Percentiles rank a stretch among this genome's conserved stretches.
These are phyloP conservation scores for Basidiobolus meristosporus DNA, from an alignment of 371 early-diverging fungal species.

Conservation along the genomic window DNA sequence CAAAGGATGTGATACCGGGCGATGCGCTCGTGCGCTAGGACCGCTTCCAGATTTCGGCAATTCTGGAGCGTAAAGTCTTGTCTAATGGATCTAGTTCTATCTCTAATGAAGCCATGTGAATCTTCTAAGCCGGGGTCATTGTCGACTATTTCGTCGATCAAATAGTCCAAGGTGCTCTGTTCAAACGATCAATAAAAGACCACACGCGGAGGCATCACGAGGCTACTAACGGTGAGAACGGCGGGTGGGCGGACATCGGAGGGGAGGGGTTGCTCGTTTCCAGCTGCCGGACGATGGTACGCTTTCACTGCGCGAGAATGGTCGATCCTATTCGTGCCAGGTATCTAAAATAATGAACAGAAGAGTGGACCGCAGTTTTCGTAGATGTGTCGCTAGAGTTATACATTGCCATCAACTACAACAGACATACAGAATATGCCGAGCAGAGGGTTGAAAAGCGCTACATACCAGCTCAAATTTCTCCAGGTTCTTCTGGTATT, in stretches of 20 bases:
- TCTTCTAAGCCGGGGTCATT: constrained; percentile 24
- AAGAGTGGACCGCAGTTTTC: too few species aligned
- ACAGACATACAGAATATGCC: too few species aligned
- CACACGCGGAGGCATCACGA: too few species aligned
- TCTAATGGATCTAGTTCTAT: constrained; percentile 72
- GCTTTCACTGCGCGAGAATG: constrained; percentile 57
- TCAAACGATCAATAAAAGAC: too few species aligned
- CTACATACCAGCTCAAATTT: constrained; percentile 40
- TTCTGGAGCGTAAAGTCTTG: constrained; percentile 82
- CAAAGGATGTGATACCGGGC: constrained; percentile 78
- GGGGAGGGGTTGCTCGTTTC: constrained; percentile 66
- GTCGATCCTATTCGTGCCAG: constrained; percentile 33
- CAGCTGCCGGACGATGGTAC: constrained; percentile 76
- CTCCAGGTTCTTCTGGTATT: constrained; percentile 47
- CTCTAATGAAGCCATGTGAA: constrained; percentile 73
- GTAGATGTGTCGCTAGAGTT: too few species aligned
- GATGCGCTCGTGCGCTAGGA: constrained; percentile 60
- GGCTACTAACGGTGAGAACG: constrained; percentile 28
- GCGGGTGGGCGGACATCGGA: constrained; percentile 76
- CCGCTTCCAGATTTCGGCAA: constrained; percentile 36
- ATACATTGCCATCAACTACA: too few species aligned
- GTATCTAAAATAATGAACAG: constrained; percentile 13
- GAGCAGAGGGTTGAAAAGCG: too few species aligned
- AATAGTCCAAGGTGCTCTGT: constrained; percentile 56
- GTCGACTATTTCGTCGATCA: constrained; percentile 37